Base-by-base conservation (phyloP, 1,284 basidiomycete species). In the Microbotryum silenes-acaulis region DNA sequence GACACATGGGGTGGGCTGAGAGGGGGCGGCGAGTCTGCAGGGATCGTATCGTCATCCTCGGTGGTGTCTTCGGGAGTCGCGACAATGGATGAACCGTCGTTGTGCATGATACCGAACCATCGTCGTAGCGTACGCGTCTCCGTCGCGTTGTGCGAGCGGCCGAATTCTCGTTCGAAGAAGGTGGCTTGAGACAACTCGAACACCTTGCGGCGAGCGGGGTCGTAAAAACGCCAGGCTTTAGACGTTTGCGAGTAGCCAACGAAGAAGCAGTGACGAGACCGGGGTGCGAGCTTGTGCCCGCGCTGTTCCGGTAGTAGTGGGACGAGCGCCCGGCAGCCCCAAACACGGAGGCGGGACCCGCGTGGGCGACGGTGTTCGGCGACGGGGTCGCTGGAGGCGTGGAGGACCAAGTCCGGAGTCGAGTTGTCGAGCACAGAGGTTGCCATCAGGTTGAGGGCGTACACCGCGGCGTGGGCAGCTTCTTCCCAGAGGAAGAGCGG, bases 401-500 rank as follows among this genome's bases (percentile, higher is more conserved):
- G 31, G 48, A 46, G 44, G 2, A 25, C 42, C 23, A 31, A 21
- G 59, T 31, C 21, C 4, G 59, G 44, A 3, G 51, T 27, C 18
- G 8, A 10, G 46, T 33, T 25, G 53, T 45, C 20, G 21, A 44
- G 27, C 10, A 47, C 29, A 6, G 20, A 7, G 3, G 52, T 37
- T 1, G 59, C 53, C 21, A 20, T 5, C 4, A 33, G 52, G 48
- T 60, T 60, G 52, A 20, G 21, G 47, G 37, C 12, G 53, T 55
- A 60, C 14, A 51, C 33, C 0, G 51, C 59, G 5, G 59, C 20
- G 2, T 46, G 10, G 18, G 51, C 16, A 1, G 51, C 51, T 4
- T n/a, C 16, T 20, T n/a, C n/a, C 63, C 63, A 64, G 27, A 64
- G 52, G 25, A 21, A 50, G 16, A 47, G 49, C 7, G 51, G 59